Base-by-base conservation (phyloP, 2,329 filamentous ascomycete species). In the Monilinia vaccinii-corymbosi region DNA sequence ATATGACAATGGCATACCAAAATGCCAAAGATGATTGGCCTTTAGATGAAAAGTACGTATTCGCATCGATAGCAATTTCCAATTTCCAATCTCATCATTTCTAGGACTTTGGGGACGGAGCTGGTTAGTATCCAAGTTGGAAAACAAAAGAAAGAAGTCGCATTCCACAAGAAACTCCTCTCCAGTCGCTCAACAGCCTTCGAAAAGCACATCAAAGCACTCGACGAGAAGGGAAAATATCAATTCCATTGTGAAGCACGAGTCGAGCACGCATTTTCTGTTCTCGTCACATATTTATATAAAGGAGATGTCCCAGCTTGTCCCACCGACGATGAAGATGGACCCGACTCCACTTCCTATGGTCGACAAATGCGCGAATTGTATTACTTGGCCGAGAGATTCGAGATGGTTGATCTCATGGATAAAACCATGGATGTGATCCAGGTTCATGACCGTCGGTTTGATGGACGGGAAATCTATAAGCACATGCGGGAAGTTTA, bases 371-470 rank as follows among this genome's bases (percentile, higher is more conserved):
- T 60, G 52, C n/a, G 50, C 21, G 44, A 56, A 34, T 21, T 56
- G 14, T 60, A 60, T 18, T 56, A 56, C 31, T 31, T 60, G 31
- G 58, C 58, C 1, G 58, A 60, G 49, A 18, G 58, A 32, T 60
- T 60, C 21, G 58, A 56, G 13, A 49, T 60, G 10, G n/a, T 31
- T 18, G 58, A 60, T 36, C 34, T 60, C 8, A 60, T 60, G 58
- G 52, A 60, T 34, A 60, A 56, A 48, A 56, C 58, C 1, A 56
- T 60, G 42, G 58, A 60, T 44, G 58, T 36, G 9, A 56, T 60
- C 10, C 48, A 59, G 32, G 11, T 21, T 25, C 57, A 59, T 14
- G 48, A 47, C 40, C 36, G 31, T 47, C 57, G 21, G 46, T 52
- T 44, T 21, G 23, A 52, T 28, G n/a, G n/a, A n/a, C 38, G 48